Evolutionary conservation across 164 flowering plant species (phyloP).

Genomic region (Houttuynia cordata): DNA sequence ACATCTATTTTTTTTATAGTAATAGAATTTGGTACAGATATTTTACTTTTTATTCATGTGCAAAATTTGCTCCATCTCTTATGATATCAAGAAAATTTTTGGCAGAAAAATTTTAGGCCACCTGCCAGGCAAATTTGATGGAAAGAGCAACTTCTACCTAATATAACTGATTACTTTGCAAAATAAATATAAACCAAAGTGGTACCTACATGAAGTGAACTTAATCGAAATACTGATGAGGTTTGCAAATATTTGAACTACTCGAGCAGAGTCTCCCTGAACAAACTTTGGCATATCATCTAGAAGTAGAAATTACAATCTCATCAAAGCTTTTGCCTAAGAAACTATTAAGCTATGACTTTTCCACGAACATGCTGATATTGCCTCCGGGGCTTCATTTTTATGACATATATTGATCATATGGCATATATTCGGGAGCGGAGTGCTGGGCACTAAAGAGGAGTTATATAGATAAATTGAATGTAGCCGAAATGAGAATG

Average conservation of each 20-base stretch:
- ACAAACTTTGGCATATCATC: constrained; percentile 89
- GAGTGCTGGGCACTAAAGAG: too few species aligned
- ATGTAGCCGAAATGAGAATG: too few species aligned
- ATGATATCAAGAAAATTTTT: neutral
- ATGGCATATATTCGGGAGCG: too few species aligned
- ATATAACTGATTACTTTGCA: neutral
- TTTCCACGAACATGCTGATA: neutral
- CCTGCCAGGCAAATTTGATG: neutral
- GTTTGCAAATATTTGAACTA: constrained; percentile 91
- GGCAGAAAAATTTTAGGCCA: neutral
- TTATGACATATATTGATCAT: neutral
- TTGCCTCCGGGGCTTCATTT: neutral
- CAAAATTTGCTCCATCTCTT: neutral
- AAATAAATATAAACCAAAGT: neutral
- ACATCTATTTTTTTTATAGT: neutral
- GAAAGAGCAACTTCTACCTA: neutral
- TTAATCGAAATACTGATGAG: constrained; percentile 92
- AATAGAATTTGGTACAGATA: neutral
- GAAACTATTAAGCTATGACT: neutral
- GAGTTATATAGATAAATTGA: too few species aligned
- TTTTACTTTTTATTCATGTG: neutral
- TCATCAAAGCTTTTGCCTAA: neutral
- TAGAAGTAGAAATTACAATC: constrained; percentile 6
- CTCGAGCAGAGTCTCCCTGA: constrained; percentile 86
- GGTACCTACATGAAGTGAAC: constrained; percentile 77